These are phyloP conservation scores for Colletotrichum horii DNA, from an alignment of 2,329 filamentous ascomycete genomes.

Conservation along the genomic window DNA sequence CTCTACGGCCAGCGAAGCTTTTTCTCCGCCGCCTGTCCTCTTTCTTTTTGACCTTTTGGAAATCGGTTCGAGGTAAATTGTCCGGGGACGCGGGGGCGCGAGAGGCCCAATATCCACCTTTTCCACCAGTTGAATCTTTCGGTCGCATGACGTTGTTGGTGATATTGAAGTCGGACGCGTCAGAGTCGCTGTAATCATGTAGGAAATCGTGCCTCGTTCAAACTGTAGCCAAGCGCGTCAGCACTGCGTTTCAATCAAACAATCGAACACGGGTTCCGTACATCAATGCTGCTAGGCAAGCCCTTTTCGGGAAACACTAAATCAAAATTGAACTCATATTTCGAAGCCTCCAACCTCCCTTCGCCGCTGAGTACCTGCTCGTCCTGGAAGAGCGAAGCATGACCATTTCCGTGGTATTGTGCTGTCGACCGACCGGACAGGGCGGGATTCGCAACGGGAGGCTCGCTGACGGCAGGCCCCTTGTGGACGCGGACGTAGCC, in stretches of 20 bases:
- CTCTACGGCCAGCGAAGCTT: conserved; percentile 47
- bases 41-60: conserved; percentile 72
- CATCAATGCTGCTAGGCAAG: conserved; percentile 92
- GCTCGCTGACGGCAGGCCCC: conserved; percentile 63
- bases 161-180: conserved; percentile 88
- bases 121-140: conserved; percentile 80
- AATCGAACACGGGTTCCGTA: conserved; percentile 44
- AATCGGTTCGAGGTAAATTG: conserved; percentile 87
- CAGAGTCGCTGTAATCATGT: conserved; percentile 87
- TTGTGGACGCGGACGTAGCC: conserved; percentile 83
- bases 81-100: conserved; percentile 75
- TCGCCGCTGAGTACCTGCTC: conserved; percentile 82
- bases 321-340: conserved; percentile 82
- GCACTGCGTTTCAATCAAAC: neutral
- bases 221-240: conserved; percentile 63
- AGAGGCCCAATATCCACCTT: conserved; percentile 84
- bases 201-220: conserved; percentile 90
- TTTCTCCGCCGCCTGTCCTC: conserved; percentile 52
- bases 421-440: conserved; percentile 40
- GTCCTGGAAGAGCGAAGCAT: conserved; percentile 83
- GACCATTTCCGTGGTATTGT: conserved; percentile 76
- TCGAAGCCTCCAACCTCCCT: conserved; percentile 74
- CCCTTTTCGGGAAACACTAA: conserved; percentile 71
- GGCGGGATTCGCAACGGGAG: conserved; percentile 49
- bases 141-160: conserved; percentile 79